Conservation (phyloP, 495 filamentous ascomycete genomes). For the Apiosordaria backusii region DNA sequence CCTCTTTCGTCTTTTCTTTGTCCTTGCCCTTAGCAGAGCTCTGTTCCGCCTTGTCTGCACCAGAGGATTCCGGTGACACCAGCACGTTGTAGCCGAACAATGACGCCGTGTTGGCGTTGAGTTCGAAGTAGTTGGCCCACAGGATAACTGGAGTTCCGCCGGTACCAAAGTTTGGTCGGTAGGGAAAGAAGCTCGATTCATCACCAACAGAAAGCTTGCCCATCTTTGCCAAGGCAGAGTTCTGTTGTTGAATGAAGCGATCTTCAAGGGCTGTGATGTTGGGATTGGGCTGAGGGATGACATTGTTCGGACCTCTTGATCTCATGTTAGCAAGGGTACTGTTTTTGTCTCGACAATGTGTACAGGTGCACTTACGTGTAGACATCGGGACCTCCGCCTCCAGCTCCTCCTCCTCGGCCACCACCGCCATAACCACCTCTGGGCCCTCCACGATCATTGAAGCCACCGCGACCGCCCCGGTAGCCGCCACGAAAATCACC, state of each 20-base stretch:
- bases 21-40: conserved; percentile 5
- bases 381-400: conserved; percentile 30
- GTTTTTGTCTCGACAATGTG: conserved; percentile 7
- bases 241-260: conserved; percentile 25
- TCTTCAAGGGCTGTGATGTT: conserved; percentile 37
- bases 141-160: conserved; percentile 48
- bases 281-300: conserved; percentile 28
- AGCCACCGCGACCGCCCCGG: conserved; percentile 25
- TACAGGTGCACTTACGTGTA: conserved; percentile 31
- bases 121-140: conserved; percentile 63
- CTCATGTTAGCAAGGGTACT: not conserved
- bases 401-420: conserved; percentile 23
- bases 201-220: conserved; percentile 27
- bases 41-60: not conserved
- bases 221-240: conserved; percentile 18
- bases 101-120: conserved; percentile 39
- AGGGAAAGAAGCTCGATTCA: conserved; percentile 30
- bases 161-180: conserved; percentile 59
- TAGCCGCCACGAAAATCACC: conserved; percentile 25
- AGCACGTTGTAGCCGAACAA: conserved; percentile 41
- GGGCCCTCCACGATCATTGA: conserved; percentile 22
- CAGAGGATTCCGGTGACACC: conserved; percentile 10
- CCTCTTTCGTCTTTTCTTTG: conserved; percentile 27
- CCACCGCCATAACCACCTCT: conserved; percentile 22
- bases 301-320: conserved; percentile 8